Base-by-base conservation (phyloP, 371 early-diverging fungal species). In the Chytridiales sp. region DNA sequence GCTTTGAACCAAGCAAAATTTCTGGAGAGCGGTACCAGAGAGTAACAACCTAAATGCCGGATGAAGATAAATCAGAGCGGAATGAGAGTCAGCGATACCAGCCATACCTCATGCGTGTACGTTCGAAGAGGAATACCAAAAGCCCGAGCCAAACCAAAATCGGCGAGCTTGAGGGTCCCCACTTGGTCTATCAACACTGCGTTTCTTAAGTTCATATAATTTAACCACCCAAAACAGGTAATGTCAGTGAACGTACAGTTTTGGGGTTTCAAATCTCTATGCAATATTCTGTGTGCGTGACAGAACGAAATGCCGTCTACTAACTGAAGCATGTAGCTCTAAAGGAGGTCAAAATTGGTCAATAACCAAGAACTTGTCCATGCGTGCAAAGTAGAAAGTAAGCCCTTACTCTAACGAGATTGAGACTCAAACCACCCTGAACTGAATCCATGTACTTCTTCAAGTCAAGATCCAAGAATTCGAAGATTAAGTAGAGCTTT, bases 11-110 rank as follows among this genome's bases (percentile, higher is more conserved):
- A 62, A 96, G 76, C 38, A 99, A 73, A 46, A 99, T 89, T 74
- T 99, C 99, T 5, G 99, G 99, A 5, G 98, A 82, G 50, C 99
- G 84, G 71, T 99, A 99, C 96, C 96, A 95, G 24, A 95, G 78
- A 13, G 99, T 99, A 31, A 98, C 93, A n/a, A 98, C 91, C 81
- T 85, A 22, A 0, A 19, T 11, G 24, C 21, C 1, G 30, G 4
- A 13, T 59, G 15, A 34, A 38, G 27, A 17, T n/a, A 54, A 0
- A 56, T 3, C 6, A 47, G 35, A 21, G 26, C 34, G 29, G 24
- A 27, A n/a, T 9, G 15, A 1, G 53, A 39, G 38, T 39, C 34
- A 32, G 39, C 15, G 4, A 4, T 22, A 32, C 29, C 32, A n/a
- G 34, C 8, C 35, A 59, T 70, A 85, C 92, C 70, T 98, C 95